These are phyloP conservation scores for Croton laevigatus DNA, from an alignment of 441 rosid species.

Conservation along the genomic window DNA sequence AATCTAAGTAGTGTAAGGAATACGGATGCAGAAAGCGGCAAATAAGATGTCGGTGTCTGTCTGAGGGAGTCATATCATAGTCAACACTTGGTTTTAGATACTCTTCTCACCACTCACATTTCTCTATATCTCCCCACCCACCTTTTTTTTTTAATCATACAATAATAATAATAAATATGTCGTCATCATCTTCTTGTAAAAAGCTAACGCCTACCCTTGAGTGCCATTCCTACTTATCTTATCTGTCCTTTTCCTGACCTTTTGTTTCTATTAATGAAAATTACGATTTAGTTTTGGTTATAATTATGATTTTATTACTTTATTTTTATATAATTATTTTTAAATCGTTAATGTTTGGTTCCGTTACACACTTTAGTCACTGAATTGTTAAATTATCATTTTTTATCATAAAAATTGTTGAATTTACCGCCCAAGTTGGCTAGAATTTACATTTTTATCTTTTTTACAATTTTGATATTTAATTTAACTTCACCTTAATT, in stretches of 20 bases:
- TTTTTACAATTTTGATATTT: no score
- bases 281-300: neutral
- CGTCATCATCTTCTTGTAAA: neutral
- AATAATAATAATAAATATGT: neutral
- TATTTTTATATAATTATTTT: no score
- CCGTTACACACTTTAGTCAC: no score
- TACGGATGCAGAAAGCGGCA: neutral
- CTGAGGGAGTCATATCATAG: neutral
- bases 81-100: constrained; percentile 11
- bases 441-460: no score
- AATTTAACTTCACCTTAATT: no score
- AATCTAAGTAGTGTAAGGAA: neutral
- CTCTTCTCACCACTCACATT: constrained; percentile 27
- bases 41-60: neutral
- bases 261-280: no score
- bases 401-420: no score
- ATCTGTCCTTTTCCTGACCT: constrained; percentile 18
- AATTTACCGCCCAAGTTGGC: no score
- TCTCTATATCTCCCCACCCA: neutral
- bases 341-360: no score
- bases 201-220: neutral
- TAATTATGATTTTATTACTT: neutral
- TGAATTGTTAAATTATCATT: no score
- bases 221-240: neutral
- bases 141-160: neutral